Base-by-base conservation (phyloP, 2,329 filamentous ascomycete species). In the Clonostachys rosea region DNA sequence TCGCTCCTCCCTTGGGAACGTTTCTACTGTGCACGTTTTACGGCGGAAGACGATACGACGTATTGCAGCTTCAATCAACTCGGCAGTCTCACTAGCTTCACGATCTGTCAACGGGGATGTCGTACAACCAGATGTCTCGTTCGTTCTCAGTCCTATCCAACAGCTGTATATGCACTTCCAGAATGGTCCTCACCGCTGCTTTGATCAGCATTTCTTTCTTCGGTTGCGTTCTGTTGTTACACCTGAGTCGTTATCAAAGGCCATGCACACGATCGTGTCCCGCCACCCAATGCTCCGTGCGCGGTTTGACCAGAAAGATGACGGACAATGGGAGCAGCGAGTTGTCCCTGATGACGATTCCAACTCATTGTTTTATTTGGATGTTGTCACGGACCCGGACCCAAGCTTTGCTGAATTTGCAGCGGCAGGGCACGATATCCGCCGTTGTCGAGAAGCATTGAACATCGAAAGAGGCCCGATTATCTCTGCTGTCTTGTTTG, bases 401-500 rank as follows among this genome's bases (percentile, higher is more conserved):
- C 5, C 20, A 20, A 20, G 20, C 20, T 20, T 20, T 20, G 20
- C 20, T 20, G 20, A 20, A 20, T 20, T 5, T 20, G 2, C 20
- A 20, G 20, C 20, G 20, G 20, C 20, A 20, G 20, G 20, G 20
- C 20, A 20, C 20, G 5, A 20, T 20, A 20, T 20, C 20, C 20
- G 20, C 20, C 20, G 20, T 20, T 43, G 41, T 6, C 20, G 41
- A 3, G 16, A 14, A 12, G n/a, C 8, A 11, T 8, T 43, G 4
- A 30, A 43, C 20, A 43, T 43, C n/a, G 16, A 18, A 30, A 43
- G 12, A 5, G 41, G 41, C 5, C 71, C 74, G 1, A 60, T 71
- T 5, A 57, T 69, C 14, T 69, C 72, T 2, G 55, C 65, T 16
- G 62, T 68, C 3, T 53, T 68, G 7, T 65, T 76, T 61, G 77